Evolutionary conservation across 2,329 filamentous ascomycete species (phyloP).

Genomic region (Fusarium anthophilum): DNA sequence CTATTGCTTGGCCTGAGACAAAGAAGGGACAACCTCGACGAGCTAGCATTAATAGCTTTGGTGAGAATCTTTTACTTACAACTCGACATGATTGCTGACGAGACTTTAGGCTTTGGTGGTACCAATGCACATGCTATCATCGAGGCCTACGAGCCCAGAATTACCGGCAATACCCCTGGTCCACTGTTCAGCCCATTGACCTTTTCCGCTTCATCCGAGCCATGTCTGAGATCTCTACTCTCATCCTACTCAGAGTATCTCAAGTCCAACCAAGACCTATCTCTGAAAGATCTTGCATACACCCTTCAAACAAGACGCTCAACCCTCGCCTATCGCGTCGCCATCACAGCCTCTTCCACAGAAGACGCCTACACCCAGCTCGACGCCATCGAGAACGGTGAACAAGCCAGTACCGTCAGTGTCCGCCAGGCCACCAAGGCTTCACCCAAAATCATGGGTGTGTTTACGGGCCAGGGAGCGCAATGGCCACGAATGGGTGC

Average conservation of each 20-base stretch:
- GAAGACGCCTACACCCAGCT: not conserved
- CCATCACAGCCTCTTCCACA: not conserved
- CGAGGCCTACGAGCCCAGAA: not conserved
- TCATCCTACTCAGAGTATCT: accelerated
- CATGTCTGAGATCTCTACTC: not conserved
- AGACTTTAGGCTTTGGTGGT: conserved; percentile 43
- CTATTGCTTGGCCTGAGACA: not conserved
- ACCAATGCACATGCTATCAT: conserved; percentile 46
- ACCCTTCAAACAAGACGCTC: not conserved
- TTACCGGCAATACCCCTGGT: too few relatives aligned
- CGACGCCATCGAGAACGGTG: not conserved
- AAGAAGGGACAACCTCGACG: not conserved
- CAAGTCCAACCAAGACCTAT: not conserved
- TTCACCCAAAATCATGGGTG: not conserved
- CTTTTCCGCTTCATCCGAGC: not conserved
- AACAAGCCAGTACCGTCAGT: accelerated
- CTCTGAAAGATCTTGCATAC: not conserved
- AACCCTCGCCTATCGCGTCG: not conserved
- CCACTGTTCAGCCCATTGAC: not conserved
- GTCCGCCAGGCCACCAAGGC: not conserved
- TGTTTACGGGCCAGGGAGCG: conserved; percentile 50
- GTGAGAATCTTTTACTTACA: conserved; percentile 7
- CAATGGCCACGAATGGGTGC: conserved; percentile 48
- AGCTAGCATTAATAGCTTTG: conserved; percentile 50
- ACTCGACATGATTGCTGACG: not conserved